phyloP scores from a whole-genome alignment of 23 red algal species.

The Porphyridium purpureum region DNA sequence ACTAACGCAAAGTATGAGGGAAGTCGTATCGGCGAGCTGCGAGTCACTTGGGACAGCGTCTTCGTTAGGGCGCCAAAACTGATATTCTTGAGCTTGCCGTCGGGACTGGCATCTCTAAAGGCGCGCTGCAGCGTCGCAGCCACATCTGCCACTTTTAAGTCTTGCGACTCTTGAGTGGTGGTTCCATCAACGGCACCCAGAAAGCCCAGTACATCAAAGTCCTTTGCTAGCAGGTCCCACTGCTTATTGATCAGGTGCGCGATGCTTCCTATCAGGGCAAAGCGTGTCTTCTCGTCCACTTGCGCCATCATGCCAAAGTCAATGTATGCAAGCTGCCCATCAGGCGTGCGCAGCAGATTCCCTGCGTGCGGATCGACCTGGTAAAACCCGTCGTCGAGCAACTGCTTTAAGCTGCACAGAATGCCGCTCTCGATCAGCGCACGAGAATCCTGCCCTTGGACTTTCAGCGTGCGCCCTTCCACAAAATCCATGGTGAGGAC shows the following conservation, averaged over 20 bases:
- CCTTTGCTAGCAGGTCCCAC: conserved; percentile 40
- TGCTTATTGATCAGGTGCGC: conserved; percentile 77
- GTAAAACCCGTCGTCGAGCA: conserved; percentile 84
- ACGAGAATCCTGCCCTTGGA: conserved; percentile 37
- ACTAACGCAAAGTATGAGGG: conserved; percentile 66
- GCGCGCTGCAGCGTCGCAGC: conserved; percentile 39
- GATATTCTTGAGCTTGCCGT: conserved; percentile 36
- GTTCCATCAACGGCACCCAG: conserved; percentile 53
- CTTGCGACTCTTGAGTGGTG: too few species aligned
- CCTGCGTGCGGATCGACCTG: conserved; percentile 95
- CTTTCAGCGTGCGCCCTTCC: conserved; percentile 57
- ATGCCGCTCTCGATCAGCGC: conserved; percentile 74
- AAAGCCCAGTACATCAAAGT: conserved; percentile 79
- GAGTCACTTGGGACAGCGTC: conserved; percentile 53
- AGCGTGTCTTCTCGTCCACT: conserved; percentile 30
- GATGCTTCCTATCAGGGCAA: conserved; percentile 61
- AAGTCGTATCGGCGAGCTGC: conserved; percentile 68
- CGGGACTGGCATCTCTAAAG: conserved; percentile 37
- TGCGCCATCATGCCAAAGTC: conserved; percentile 87
- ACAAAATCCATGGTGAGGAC: conserved; percentile 82
- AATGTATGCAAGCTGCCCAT: conserved; percentile 69
- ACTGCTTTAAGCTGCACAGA: conserved; percentile 63
- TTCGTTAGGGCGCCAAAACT: conserved; percentile 61
- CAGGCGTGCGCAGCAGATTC: conserved; percentile 64
- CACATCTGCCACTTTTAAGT: too few species aligned